Percentiles rank a stretch among this genome's conserved stretches.
These are phyloP conservation scores for Leptographium lundbergii DNA, from an alignment of 2,329 filamentous ascomycete species.

Conservation along the genomic window DNA sequence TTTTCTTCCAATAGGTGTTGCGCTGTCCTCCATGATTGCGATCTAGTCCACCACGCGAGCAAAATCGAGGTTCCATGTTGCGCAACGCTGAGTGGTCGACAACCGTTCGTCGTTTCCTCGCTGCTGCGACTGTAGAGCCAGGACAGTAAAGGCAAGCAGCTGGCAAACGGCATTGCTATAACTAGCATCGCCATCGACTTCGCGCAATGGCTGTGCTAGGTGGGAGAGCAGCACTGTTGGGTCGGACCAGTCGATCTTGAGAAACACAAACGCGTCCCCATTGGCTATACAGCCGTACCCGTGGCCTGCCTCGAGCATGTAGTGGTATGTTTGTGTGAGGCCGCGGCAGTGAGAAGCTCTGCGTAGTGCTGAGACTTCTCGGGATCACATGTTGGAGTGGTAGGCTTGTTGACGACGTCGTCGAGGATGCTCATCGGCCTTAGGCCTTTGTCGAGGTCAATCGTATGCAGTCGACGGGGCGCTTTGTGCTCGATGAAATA, in stretches of 20 bases:
- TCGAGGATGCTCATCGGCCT: constrained; percentile 26
- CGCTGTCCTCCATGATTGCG: not conserved
- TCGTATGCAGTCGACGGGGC: constrained; percentile 31
- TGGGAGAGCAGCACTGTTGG: constrained; percentile 19
- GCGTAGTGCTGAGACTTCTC: constrained; percentile 3
- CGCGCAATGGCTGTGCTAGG: constrained; percentile 16
- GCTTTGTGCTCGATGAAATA: constrained; percentile 32
- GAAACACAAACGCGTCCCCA: constrained; percentile 29
- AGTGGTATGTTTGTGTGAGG: constrained; percentile 35
- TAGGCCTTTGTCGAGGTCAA: constrained; percentile 28
- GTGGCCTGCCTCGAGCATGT: constrained; percentile 33
- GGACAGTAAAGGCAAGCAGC: constrained; percentile 18
- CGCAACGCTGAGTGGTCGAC: not conserved
- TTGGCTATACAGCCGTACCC: constrained; percentile 30
- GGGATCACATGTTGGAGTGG: constrained; percentile 12
- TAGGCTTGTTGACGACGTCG: constrained; percentile 17
- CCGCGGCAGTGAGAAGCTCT: constrained; percentile 19
- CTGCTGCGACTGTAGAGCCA: constrained; percentile 13
- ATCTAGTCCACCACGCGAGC: not conserved
- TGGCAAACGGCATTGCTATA: constrained; percentile 18
- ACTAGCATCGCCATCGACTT: constrained; percentile 14
- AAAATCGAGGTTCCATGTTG: constrained; percentile 1
- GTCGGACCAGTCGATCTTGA: constrained; percentile 17
- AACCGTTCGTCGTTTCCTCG: constrained; percentile 13
- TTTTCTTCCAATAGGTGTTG: not conserved